Conservation (phyloP, 1,139 yeast genomes). For the Sugiyamaella novakii region DNA sequence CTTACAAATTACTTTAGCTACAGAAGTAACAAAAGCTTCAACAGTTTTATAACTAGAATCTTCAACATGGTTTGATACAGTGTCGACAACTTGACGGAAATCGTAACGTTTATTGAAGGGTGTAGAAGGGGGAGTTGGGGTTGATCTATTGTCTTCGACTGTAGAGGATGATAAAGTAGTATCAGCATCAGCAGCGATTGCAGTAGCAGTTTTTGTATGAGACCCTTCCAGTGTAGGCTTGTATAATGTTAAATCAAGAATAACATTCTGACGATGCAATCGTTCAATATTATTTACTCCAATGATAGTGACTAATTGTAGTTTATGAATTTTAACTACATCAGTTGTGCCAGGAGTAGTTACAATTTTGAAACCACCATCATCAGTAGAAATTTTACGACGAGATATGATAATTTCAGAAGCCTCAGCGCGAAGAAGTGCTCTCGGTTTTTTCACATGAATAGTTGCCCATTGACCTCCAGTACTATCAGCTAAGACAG, state of each 20-base stretch:
- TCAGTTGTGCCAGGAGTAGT: conserved; percentile 43
- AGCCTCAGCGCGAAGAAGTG: conserved; percentile 59
- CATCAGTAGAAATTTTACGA: conserved; percentile 27
- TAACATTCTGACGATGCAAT: conserved; percentile 71
- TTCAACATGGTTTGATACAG: conserved; percentile 59
- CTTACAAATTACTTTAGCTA: conserved; percentile 63
- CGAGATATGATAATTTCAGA: conserved; percentile 48
- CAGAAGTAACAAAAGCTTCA: conserved; percentile 80
- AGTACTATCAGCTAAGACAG: conserved; percentile 53
- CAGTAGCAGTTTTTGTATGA: conserved; percentile 5
- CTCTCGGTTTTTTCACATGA: conserved; percentile 52
- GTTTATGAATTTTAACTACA: conserved; percentile 51
- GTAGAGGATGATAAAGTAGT: conserved; percentile 20
- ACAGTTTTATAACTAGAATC: conserved; percentile 82
- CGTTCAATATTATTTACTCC: conserved; percentile 94
- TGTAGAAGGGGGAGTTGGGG: conserved; percentile 28
- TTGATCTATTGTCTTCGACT: not conserved
- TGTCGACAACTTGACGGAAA: conserved; percentile 39
- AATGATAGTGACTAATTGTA: conserved; percentile 70
- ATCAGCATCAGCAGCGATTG: conserved; percentile 14
- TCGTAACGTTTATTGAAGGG: conserved; percentile 38
- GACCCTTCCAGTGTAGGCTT: conserved; percentile 29
- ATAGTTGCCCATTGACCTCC: conserved; percentile 57
- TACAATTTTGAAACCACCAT: conserved; percentile 47
- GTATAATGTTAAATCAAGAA: conserved; percentile 55